These are phyloP conservation scores for Phalaenopsis hybrid DNA, from an alignment of 116 monocot species.

Conservation along the genomic window DNA sequence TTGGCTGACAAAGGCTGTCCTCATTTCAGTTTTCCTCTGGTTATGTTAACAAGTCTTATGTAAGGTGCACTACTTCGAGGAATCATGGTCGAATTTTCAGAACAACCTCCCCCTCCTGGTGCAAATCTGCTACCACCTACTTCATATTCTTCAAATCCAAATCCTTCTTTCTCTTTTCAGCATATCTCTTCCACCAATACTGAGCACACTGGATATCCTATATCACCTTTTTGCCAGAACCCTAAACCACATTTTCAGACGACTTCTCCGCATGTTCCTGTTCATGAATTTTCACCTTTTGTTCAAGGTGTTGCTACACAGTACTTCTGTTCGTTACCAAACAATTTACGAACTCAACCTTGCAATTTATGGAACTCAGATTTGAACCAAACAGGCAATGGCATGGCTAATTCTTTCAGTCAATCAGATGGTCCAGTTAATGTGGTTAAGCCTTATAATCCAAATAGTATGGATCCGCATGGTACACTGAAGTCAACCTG, in stretches of 20 bases:
- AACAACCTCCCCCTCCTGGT: conserved; percentile 32
- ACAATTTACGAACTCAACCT: conserved; percentile 2
- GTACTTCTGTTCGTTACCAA: not conserved
- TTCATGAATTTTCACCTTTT: not conserved
- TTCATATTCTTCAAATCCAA: conserved; percentile 11
- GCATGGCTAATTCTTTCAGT: not conserved
- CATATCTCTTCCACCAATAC: conserved; percentile 2
- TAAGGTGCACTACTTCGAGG: not conserved
- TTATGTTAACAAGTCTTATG: not conserved
- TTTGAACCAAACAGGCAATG: conserved; percentile 5
- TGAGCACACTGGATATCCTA: not conserved
- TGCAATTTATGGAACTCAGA: not conserved
- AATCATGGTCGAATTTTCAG: conserved; percentile 21
- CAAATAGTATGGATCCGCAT: conserved; percentile 8
- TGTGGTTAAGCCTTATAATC: not conserved
- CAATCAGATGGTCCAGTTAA: conserved; percentile 7
- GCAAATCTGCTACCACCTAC: conserved; percentile 9
- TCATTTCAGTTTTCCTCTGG: not conserved
- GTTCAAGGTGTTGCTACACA: conserved; percentile 6
- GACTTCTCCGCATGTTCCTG: conserved; percentile 6
- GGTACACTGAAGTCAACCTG: conserved; percentile 1
- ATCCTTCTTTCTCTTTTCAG: conserved; percentile 5
- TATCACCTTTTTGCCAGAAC: conserved; percentile 9
- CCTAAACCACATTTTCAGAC: conserved; percentile 15
- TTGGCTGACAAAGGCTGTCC: not conserved